Conservation (phyloP, 768 basidiomycete species). For the Boletellus emodensis region DNA sequence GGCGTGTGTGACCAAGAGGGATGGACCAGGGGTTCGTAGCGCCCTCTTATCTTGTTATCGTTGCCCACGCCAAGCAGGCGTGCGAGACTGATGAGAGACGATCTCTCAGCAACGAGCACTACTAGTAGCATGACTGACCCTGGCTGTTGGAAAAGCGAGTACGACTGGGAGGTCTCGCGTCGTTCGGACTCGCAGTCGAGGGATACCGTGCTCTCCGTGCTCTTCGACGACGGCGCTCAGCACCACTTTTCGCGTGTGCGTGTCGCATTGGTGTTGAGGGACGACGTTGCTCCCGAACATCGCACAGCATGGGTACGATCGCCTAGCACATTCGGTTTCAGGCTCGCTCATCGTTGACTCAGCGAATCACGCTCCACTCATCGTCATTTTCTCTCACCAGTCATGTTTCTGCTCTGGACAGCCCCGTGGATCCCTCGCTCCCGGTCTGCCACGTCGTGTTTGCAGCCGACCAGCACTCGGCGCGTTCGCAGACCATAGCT, state of each 20-base stretch:
- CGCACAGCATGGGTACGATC: not conserved
- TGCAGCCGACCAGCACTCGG: not conserved
- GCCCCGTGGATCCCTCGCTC: not conserved
- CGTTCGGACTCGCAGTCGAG: not conserved
- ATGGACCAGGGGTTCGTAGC: not conserved
- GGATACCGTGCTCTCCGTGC: not conserved
- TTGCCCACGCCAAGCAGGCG: no score
- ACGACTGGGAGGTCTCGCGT: slow-evolving; percentile 4
- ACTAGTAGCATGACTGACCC: not conserved
- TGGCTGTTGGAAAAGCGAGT: slow-evolving; percentile 6
- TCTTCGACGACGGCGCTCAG: slow-evolving; percentile 3
- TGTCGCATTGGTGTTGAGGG: not conserved
- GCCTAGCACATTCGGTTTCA: not conserved
- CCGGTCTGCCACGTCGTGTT: not conserved
- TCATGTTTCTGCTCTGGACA: not conserved
- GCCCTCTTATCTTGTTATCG: no score
- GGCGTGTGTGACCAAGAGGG: not conserved
- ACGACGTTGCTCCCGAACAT: not conserved
- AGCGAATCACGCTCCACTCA: not conserved
- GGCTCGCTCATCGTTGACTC: slow-evolving; percentile 5
- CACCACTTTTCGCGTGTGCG: not conserved
- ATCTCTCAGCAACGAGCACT: no score
- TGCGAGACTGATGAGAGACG: no score
- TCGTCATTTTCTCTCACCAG: not conserved
- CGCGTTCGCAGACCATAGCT: not conserved